Percentiles rank a stretch among this genome's conserved stretches.
These are phyloP conservation scores for Cetradonia linearis DNA, from an alignment of 495 filamentous ascomycete species.

Conservation along the genomic window DNA sequence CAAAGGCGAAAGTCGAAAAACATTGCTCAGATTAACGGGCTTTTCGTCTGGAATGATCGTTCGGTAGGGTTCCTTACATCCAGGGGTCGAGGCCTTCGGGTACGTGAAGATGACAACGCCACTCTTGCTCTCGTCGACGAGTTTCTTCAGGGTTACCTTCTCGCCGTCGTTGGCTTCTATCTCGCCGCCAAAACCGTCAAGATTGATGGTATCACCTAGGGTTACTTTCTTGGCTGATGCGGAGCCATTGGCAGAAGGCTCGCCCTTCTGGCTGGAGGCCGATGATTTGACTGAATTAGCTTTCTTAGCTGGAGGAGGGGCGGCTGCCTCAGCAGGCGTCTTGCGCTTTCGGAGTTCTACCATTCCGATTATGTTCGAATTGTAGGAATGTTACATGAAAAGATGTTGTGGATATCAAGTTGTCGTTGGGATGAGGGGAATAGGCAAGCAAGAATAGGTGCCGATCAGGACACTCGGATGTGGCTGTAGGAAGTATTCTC, in stretches of 20 bases:
- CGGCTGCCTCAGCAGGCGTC: conserved; percentile 35
- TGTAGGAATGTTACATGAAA: not conserved
- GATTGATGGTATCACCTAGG: conserved; percentile 44
- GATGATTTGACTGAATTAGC: conserved; percentile 41
- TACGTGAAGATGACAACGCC: conserved; percentile 93
- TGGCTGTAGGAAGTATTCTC: conserved; percentile 5
- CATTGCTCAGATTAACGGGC: not conserved
- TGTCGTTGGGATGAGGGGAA: conserved; percentile 8
- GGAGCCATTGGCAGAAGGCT: conserved; percentile 27
- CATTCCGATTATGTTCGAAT: conserved; percentile 27
- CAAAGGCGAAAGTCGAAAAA: not conserved
- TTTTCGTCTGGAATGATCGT: not conserved
- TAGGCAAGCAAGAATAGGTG: conserved; percentile 5
- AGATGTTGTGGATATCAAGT: not conserved
- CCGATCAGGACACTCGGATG: conserved; percentile 4
- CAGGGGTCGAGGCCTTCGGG: conserved; percentile 86
- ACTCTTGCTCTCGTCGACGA: conserved; percentile 71
- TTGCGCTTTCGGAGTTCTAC: conserved; percentile 70
- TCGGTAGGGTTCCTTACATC: conserved; percentile 56
- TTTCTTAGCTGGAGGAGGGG: conserved; percentile 48
- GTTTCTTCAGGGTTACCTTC: conserved; percentile 62
- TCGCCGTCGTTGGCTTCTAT: conserved; percentile 73
- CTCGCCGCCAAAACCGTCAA: conserved; percentile 71
- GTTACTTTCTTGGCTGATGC: conserved; percentile 18
- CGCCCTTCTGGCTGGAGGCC: conserved; percentile 31